phyloP scores from a whole-genome alignment of 2,329 filamentous ascomycete species.

The Neonectria hederae region DNA sequence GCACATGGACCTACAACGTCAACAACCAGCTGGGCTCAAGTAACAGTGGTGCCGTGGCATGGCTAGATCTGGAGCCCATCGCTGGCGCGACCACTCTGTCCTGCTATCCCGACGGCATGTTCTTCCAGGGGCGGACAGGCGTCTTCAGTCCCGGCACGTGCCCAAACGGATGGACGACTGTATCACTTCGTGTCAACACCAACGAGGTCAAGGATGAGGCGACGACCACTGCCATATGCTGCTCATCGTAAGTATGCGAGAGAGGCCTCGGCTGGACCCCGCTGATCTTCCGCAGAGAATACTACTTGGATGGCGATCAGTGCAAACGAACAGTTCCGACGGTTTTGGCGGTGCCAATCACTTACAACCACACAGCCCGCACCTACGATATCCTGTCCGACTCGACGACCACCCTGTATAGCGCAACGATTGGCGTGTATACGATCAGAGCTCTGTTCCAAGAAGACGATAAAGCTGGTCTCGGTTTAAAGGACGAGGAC shows the following conservation, averaged over 20 bases:
- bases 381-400: constrained; percentile 48
- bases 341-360: constrained; percentile 49
- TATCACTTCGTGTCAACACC: constrained; percentile 44
- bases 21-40: constrained; percentile 38
- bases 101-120: constrained; percentile 54
- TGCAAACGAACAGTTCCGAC: constrained; percentile 50
- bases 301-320: constrained; percentile 45
- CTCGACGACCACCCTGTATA: constrained; percentile 50
- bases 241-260: constrained; percentile 51
- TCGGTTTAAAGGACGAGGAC: constrained; percentile 48
- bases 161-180: constrained; percentile 53
- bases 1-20: constrained; percentile 52
- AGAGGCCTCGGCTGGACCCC: neutral
- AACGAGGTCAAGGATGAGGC: constrained; percentile 41
- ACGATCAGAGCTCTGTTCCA: constrained; percentile 51
- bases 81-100: constrained; percentile 50
- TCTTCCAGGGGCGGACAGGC: constrained; percentile 48
- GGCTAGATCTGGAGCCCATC: constrained; percentile 50
- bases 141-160: constrained; percentile 53
- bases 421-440: constrained; percentile 50
- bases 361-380: constrained; percentile 48
- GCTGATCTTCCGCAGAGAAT: constrained; percentile 45
- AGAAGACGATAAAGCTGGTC: constrained; percentile 46
- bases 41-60: constrained; percentile 46
- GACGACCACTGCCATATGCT: constrained; percentile 53